Evolutionary conservation across 2,329 filamentous ascomycete genomes (phyloP).

Genomic region (Exophiala sp.): DNA sequence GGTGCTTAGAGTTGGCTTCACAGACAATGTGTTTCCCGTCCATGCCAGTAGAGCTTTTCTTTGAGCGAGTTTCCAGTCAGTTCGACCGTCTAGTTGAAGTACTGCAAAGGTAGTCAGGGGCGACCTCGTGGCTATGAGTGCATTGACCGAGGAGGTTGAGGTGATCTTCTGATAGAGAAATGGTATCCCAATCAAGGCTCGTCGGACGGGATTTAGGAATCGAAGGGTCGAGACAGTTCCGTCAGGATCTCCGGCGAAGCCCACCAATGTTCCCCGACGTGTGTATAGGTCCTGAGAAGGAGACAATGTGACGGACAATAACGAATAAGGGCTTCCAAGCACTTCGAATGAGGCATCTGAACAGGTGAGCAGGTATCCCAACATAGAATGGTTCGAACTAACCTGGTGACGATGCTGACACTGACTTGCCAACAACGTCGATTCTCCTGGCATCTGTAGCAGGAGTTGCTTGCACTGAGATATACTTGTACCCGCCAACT

Average conservation of each 20-base stretch:
- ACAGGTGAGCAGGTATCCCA: background rate
- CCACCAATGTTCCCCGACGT: constrained; percentile 77
- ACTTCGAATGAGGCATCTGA: constrained; percentile 93
- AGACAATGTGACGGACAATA: constrained; percentile 87
- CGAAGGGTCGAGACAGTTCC: constrained; percentile 82
- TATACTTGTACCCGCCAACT: constrained; percentile 33
- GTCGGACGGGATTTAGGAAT: constrained; percentile 73
- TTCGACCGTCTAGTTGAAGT: constrained; percentile 82
- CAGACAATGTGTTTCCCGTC: constrained; percentile 79
- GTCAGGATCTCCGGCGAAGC: constrained; percentile 66
- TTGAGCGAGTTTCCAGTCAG: constrained; percentile 92
- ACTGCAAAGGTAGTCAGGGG: constrained; percentile 80
- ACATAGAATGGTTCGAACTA: constrained; percentile 14
- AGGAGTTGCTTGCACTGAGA: constrained; percentile 43
- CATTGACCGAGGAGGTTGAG: constrained; percentile 79
- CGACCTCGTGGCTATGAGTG: constrained; percentile 81
- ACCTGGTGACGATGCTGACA: constrained; percentile 41
- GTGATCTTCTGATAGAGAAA: constrained; percentile 69
- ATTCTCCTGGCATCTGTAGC: constrained; percentile 35
- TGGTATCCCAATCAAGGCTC: constrained; percentile 75
- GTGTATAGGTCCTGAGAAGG: constrained; percentile 93
- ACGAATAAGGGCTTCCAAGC: constrained; percentile 81
- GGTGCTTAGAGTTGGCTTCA: constrained; percentile 69
- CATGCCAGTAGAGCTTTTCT: constrained; percentile 86
- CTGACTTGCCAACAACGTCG: constrained; percentile 36